These are phyloP conservation scores for Pichia sp. DNA, from an alignment of 1,139 yeast species.

Conservation along the genomic window DNA sequence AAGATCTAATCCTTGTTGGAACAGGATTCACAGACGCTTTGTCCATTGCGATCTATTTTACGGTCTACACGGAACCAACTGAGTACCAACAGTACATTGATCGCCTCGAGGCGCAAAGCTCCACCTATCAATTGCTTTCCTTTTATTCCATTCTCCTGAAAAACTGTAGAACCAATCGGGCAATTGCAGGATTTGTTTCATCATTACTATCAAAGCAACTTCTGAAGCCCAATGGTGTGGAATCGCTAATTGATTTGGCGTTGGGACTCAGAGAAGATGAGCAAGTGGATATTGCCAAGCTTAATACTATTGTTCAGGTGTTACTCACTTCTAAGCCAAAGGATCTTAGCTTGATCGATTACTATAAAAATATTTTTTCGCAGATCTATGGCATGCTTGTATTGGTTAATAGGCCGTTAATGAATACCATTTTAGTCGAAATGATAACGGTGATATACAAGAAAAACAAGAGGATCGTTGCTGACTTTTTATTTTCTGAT, in stretches of 20 bases:
- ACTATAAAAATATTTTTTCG: slow-evolving; percentile 51
- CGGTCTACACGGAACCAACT: not conserved
- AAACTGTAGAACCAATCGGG: slow-evolving; percentile 32
- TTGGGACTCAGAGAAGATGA: slow-evolving; percentile 74
- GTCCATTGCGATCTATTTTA: slow-evolving; percentile 34
- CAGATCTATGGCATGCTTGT: slow-evolving; percentile 59
- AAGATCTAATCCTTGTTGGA: slow-evolving; percentile 56
- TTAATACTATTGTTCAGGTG: slow-evolving; percentile 61
- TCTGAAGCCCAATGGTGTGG: slow-evolving; percentile 51
- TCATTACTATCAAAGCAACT: slow-evolving; percentile 51
- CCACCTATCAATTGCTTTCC: slow-evolving; percentile 58
- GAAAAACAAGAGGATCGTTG: slow-evolving; percentile 48
- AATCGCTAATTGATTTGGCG: slow-evolving; percentile 68
- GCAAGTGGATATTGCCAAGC: slow-evolving; percentile 57
- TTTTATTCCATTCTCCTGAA: slow-evolving; percentile 51
- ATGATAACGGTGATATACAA: slow-evolving; percentile 51
- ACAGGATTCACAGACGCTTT: slow-evolving; percentile 71
- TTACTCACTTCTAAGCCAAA: slow-evolving; percentile 56
- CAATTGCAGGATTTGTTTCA: slow-evolving; percentile 44
- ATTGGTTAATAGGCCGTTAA: slow-evolving; percentile 56
- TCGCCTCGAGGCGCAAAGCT: slow-evolving; percentile 41
- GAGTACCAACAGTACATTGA: slow-evolving; percentile 29
- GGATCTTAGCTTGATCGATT: slow-evolving; percentile 41
- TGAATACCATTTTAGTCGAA: slow-evolving; percentile 55
- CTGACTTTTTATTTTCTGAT: slow-evolving; percentile 53